These are phyloP conservation scores for Senna tora DNA, from an alignment of 306 rosid genomes.

Conservation along the genomic window DNA sequence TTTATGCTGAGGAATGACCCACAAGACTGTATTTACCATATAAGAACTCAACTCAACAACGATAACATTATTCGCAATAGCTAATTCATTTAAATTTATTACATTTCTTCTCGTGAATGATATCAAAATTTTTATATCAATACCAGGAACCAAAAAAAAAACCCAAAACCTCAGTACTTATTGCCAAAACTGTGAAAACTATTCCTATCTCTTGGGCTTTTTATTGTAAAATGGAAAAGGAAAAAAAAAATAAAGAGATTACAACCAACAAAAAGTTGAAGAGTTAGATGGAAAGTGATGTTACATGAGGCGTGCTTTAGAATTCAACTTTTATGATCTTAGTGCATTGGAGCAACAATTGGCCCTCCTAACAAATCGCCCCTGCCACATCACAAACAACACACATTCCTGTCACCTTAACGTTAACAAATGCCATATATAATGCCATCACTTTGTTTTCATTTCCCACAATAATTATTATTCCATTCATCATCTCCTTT, in stretches of 20 bases:
- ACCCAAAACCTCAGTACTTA: not conserved
- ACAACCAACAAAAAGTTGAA: not conserved
- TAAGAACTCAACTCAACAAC: not conserved
- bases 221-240: not conserved
- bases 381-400: constrained; percentile 47
- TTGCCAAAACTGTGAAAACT: not conserved
- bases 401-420: not conserved
- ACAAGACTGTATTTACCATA: too few relatives aligned
- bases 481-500: not conserved
- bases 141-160: not conserved
- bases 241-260: not conserved
- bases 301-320: not conserved
- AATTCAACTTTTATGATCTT: constrained; percentile 12
- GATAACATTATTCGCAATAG: not conserved
- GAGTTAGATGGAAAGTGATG: not conserved
- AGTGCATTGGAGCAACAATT: constrained; percentile 19
- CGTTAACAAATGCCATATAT: not conserved
- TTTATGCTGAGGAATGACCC: too few relatives aligned
- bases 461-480: not conserved
- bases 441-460: not conserved
- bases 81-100: not conserved
- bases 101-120: not conserved
- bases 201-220: not conserved
- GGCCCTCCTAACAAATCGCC: constrained; percentile 68
- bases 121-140: not conserved